Percentiles rank a stretch among this genome's conserved stretches.
These are phyloP conservation scores for Pneumocystis wakefieldiae DNA, from an alignment of 1,139 yeast species.

Conservation along the genomic window DNA sequence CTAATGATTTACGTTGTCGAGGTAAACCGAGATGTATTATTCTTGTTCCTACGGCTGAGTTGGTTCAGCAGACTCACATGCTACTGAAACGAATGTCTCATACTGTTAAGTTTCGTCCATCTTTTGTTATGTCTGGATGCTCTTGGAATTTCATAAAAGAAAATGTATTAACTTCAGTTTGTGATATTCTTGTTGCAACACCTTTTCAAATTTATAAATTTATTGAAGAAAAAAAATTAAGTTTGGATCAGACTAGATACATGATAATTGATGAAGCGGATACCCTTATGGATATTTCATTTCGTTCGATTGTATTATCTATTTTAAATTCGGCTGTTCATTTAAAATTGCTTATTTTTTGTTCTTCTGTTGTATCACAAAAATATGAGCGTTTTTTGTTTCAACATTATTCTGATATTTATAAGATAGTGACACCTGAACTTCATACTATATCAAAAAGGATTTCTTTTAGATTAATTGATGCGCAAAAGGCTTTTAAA, in stretches of 20 bases:
- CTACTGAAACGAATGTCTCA: conserved; percentile 46
- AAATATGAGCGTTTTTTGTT: conserved; percentile 52
- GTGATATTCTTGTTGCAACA: conserved; percentile 72
- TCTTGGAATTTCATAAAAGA: conserved; percentile 12
- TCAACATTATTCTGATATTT: conserved; percentile 47
- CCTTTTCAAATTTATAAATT: conserved; percentile 31
- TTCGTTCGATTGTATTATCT: conserved; percentile 51
- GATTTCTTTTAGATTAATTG: conserved; percentile 57
- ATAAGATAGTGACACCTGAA: conserved; percentile 64
- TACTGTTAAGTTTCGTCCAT: conserved; percentile 20
- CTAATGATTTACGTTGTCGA: background rate
- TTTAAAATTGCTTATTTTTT: conserved; percentile 51
- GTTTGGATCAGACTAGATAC: conserved; percentile 27
- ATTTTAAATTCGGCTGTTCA: conserved; percentile 38
- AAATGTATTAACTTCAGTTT: conserved; percentile 34
- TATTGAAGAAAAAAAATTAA: conserved; percentile 7
- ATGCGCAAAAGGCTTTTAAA: conserved; percentile 58
- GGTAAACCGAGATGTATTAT: conserved; percentile 44
- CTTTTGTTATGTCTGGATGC: conserved; percentile 18
- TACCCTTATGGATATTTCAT: conserved; percentile 73
- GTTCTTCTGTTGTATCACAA: conserved; percentile 82
- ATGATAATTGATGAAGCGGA: conserved; percentile 92
- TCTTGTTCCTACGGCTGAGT: conserved; percentile 75
- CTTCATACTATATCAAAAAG: conserved; percentile 70
- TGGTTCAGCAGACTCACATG: conserved; percentile 61